Evolutionary conservation across 192 early-diverging fungal genomes (phyloP).

Genomic region (Funneliformis mosseae): DNA sequence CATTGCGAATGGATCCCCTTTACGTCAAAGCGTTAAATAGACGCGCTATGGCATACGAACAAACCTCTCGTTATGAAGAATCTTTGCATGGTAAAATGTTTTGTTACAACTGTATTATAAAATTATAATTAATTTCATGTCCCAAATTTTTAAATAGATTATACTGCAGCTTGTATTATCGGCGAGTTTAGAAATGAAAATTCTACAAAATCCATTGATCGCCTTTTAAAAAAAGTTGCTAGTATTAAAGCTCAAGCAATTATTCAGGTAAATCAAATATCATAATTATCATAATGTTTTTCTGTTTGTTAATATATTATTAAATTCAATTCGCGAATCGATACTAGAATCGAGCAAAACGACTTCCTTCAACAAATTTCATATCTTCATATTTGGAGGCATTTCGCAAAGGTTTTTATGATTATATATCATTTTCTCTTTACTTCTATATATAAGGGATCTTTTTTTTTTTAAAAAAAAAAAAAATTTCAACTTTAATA

Average conservation of each 20-base stretch:
- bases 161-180: conserved; percentile 89
- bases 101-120: too few species aligned
- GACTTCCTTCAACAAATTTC: conserved; percentile 90
- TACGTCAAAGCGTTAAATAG: conserved; percentile 82
- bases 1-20: conserved; percentile 78
- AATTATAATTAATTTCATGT: neutral
- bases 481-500: neutral
- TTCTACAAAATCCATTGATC: conserved; percentile 80
- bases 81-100: conserved; percentile 52
- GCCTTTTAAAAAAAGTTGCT: conserved; percentile 83
- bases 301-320: conserved; percentile 9
- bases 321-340: neutral
- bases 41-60: conserved; percentile 62
- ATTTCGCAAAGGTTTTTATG: conserved; percentile 59
- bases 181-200: conserved; percentile 91
- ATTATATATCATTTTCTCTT: neutral
- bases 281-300: neutral
- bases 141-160: conserved; percentile 58
- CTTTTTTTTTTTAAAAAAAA: too few species aligned
- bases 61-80: conserved; percentile 50
- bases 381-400: conserved; percentile 94
- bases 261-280: conserved; percentile 46
- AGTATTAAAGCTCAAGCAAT: conserved; percentile 77
- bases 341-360: conserved; percentile 57
- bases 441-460: neutral